Conservation (phyloP, 192 early-diverging fungal species). For the Cetraspora pellucida region DNA sequence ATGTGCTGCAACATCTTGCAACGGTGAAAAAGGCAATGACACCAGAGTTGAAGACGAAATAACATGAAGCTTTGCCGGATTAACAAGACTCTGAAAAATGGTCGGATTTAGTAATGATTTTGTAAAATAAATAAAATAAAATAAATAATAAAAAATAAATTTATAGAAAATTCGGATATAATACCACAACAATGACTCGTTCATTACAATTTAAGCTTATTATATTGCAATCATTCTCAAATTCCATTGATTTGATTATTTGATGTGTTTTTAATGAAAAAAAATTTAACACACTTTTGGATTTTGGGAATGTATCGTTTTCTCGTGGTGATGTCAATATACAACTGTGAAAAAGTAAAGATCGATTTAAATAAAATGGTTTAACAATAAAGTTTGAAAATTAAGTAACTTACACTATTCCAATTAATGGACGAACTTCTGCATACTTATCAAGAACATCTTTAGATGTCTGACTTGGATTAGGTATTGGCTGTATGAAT, state of each 20-base stretch:
- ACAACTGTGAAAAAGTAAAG: background rate
- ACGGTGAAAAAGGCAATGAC: conserved; percentile 35
- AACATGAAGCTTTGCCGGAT: conserved; percentile 51
- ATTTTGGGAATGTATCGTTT: conserved; percentile 20
- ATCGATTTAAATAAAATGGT: background rate
- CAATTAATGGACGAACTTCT: conserved; percentile 53
- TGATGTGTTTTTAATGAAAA: conserved; percentile 63
- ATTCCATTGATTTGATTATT: conserved; percentile 51
- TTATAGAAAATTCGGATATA: background rate
- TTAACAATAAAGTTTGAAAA: background rate
- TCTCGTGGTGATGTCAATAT: background rate
- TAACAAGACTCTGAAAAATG: conserved; percentile 23
- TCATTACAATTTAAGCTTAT: conserved; percentile 58
- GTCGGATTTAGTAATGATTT: background rate
- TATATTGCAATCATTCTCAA: conserved; percentile 47
- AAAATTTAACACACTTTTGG: conserved; percentile 44
- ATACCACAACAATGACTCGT: conserved; percentile 55
- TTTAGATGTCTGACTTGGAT: conserved; percentile 35
- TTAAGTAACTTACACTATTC: conserved; percentile 46
- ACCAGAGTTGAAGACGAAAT: conserved; percentile 53
- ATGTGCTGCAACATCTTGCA: conserved; percentile 56
- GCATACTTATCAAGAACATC: conserved; percentile 38
- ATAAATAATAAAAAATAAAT: background rate
- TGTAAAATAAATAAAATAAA: background rate
- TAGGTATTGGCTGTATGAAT: conserved; percentile 37